A percentile compares a stretch with the other conserved stretches of the same genome.
Conservation (phyloP, 805 yeast genomes). For the Ogataea philodendri region DNA sequence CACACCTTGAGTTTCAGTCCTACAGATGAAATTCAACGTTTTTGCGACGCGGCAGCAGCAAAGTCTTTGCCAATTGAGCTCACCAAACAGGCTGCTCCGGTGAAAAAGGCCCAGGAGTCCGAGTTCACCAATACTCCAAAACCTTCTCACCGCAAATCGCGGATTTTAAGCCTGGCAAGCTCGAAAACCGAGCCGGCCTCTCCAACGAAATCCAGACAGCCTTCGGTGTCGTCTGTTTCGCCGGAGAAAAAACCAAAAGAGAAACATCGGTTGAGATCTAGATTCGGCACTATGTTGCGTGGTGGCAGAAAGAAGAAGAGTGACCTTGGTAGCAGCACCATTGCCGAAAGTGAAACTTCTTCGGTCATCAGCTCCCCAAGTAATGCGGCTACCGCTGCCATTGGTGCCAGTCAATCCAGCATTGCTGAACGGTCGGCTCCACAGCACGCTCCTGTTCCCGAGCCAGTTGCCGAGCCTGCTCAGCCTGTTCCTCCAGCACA, state of each 20-base stretch:
- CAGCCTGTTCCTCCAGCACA: constrained; percentile 3
- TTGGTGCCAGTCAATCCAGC: constrained; percentile 3
- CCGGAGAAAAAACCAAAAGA: constrained; percentile 27
- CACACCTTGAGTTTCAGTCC: constrained; percentile 65
- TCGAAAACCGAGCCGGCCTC: constrained; percentile 9
- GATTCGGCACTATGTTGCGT: constrained; percentile 68
- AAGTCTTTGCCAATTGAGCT: constrained; percentile 30
- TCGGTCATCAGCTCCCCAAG: constrained; percentile 25
- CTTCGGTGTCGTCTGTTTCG: constrained; percentile 17
- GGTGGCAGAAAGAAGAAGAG: constrained; percentile 49
- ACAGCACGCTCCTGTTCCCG: constrained; percentile 1
- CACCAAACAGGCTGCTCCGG: constrained; percentile 16
- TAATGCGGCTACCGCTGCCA: background rate
- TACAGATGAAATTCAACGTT: constrained; percentile 55
- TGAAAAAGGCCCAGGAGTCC: constrained; percentile 11
- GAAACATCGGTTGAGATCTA: constrained; percentile 52
- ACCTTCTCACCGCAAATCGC: constrained; percentile 11
- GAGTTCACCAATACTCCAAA: constrained; percentile 24
- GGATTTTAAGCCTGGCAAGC: constrained; percentile 15
- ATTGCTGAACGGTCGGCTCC: background rate
- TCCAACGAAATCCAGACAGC: constrained; percentile 17
- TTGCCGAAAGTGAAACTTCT: constrained; percentile 34
- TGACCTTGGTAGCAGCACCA: constrained; percentile 21
- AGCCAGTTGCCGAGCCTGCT: constrained; percentile 2
- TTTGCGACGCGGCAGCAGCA: constrained; percentile 39